Evolutionary conservation across 768 basidiomycete genomes (phyloP).

Genomic region (Trametes cinnabarina): DNA sequence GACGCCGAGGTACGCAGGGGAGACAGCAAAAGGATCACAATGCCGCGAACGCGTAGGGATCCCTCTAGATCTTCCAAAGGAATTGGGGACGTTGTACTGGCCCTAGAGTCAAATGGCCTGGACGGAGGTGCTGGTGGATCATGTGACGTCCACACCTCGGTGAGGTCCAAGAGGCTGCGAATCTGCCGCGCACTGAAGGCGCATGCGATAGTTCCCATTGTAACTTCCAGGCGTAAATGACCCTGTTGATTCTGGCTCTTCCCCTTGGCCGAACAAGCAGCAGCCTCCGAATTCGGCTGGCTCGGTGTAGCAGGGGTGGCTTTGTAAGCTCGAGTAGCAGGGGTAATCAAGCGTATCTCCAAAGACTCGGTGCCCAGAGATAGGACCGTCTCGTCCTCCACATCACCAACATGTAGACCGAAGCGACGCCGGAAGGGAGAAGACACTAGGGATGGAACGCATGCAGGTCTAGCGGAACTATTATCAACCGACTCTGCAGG

Average conservation of each 20-base stretch:
- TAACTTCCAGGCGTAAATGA: constrained; percentile 35
- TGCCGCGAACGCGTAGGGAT: constrained; percentile 39
- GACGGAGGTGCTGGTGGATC: not conserved
- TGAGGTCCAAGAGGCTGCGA: constrained; percentile 42
- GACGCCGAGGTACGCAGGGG: constrained; percentile 18
- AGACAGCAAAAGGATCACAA: constrained; percentile 49
- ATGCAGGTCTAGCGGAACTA: not conserved
- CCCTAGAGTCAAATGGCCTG: not conserved
- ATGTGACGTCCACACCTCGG: constrained; percentile 22
- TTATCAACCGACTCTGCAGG: not conserved
- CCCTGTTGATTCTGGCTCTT: not conserved
- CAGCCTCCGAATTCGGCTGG: too few species aligned
- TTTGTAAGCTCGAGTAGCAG: constrained; percentile 22
- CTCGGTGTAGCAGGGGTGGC: not conserved
- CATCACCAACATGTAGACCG: constrained; percentile 4
- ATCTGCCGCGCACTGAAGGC: constrained; percentile 59
- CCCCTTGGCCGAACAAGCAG: not conserved
- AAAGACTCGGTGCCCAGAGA: constrained; percentile 67
- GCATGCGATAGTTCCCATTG: constrained; percentile 52
- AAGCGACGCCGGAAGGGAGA: constrained; percentile 2
- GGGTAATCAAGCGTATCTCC: constrained; percentile 51
- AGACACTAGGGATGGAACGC: not conserved
- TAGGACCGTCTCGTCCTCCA: constrained; percentile 48
- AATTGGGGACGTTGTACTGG: not conserved
- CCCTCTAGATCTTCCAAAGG: constrained; percentile 34